Percentiles rank a stretch among this genome's conserved stretches.
Evolutionary conservation across 164 flowering plant species (phyloP).

Genomic region (Umbellularia californica): DNA sequence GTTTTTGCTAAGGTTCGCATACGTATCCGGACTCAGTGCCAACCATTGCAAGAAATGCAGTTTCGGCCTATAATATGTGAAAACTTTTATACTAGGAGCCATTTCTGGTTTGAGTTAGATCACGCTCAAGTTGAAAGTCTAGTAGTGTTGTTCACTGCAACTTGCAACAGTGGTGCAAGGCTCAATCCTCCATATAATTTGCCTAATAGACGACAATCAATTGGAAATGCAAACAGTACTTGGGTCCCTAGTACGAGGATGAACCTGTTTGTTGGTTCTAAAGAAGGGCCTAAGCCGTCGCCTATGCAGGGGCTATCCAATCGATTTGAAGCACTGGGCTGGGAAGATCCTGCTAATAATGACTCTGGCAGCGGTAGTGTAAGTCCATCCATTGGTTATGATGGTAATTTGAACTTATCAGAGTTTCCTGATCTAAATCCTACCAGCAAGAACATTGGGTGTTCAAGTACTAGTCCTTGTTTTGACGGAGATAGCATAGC

Average conservation of each 20-base stretch:
- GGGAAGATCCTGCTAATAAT: constrained; percentile 1
- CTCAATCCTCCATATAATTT: constrained; percentile 1
- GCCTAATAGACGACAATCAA: neutral
- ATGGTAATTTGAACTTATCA: neutral
- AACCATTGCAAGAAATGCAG: constrained; percentile 52
- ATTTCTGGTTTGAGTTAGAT: constrained; percentile 90
- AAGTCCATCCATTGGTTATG: neutral
- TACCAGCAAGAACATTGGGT: constrained; percentile 12
- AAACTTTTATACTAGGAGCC: constrained; percentile 46
- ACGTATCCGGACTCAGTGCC: constrained; percentile 42
- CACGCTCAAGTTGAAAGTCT: constrained; percentile 60
- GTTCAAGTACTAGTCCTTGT: constrained; percentile 20
- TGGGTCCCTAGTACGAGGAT: neutral
- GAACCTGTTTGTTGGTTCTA: neutral
- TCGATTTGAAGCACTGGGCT: neutral
- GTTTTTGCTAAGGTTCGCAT: constrained; percentile 53
- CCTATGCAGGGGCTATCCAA: neutral
- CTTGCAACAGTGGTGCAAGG: constrained; percentile 2
- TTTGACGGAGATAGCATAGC: constrained; percentile 16
- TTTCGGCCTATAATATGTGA: constrained; percentile 53
- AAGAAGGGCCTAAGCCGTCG: neutral
- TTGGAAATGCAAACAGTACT: neutral
- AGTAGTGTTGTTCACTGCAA: constrained; percentile 38
- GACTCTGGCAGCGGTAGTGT: constrained; percentile 1
- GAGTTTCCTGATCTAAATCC: constrained; percentile 5